Percentiles rank a stretch among this genome's conserved stretches.
Conservation (phyloP, 495 filamentous ascomycete species). For the Aeminium ludgeri region DNA sequence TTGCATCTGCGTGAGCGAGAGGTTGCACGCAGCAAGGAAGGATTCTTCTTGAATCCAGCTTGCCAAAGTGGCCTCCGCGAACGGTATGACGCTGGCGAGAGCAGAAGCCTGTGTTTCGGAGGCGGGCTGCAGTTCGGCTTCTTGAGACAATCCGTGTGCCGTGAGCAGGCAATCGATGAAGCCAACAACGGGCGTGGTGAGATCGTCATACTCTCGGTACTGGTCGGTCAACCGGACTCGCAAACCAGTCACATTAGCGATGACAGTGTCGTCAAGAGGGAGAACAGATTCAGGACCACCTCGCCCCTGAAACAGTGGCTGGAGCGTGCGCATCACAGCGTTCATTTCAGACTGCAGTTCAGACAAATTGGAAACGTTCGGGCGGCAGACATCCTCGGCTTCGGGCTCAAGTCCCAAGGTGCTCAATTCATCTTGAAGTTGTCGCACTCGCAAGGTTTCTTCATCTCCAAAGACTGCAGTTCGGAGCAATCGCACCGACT, state of each 20-base stretch:
- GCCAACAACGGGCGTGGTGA: constrained; percentile 59
- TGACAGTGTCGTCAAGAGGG: constrained; percentile 21
- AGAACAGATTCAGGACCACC: background rate
- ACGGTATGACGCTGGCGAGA: constrained; percentile 3
- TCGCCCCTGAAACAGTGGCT: background rate
- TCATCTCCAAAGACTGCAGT: constrained; percentile 47
- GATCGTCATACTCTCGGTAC: constrained; percentile 67
- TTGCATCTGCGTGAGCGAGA: background rate
- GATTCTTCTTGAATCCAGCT: constrained; percentile 1
- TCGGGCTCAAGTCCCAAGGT: constrained; percentile 44
- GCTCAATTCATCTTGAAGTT: constrained; percentile 41
- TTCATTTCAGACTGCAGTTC: constrained; percentile 68
- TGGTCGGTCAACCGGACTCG: constrained; percentile 44
- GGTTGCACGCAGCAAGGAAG: constrained; percentile 2
- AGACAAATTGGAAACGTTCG: constrained; percentile 44
- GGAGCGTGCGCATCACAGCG: constrained; percentile 4
- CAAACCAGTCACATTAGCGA: constrained; percentile 55
- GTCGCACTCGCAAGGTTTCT: constrained; percentile 41
- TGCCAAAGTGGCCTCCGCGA: constrained; percentile 2
- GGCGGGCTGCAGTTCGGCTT: background rate
- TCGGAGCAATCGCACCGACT: constrained; percentile 49
- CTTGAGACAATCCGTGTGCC: constrained; percentile 34
- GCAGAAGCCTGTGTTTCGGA: background rate
- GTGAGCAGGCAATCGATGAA: constrained; percentile 63
- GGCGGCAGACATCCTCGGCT: constrained; percentile 55